phyloP scores from a whole-genome alignment of 371 early-diverging fungal species.

The Batkoa obscura region DNA sequence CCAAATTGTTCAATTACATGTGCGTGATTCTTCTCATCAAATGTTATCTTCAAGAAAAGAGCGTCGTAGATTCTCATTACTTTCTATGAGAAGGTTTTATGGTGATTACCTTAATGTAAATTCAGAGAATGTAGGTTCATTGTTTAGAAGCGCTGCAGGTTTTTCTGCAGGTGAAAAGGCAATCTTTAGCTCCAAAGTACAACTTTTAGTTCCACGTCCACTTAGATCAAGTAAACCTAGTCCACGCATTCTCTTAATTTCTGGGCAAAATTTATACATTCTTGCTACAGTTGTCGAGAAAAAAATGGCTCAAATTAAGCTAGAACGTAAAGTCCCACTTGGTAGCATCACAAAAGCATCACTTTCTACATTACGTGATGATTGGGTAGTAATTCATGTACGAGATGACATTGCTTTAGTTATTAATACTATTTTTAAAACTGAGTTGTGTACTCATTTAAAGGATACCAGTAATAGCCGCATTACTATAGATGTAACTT shows the following conservation, averaged over 20 bases:
- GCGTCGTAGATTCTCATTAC: conserved; percentile 68
- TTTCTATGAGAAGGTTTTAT: conserved; percentile 62
- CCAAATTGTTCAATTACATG: conserved; percentile 69
- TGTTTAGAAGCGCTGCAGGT: conserved; percentile 23
- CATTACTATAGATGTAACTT: conserved; percentile 30
- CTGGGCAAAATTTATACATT: conserved; percentile 33
- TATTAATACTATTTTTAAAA: conserved; percentile 22
- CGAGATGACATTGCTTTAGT: conserved; percentile 72
- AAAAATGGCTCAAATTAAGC: conserved; percentile 25
- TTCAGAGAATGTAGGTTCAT: conserved; percentile 15
- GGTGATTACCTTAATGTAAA: conserved; percentile 83
- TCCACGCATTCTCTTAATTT: conserved; percentile 49
- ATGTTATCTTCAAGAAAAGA: conserved; percentile 81
- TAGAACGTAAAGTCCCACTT: conserved; percentile 28
- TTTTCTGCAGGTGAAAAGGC: conserved; percentile 24
- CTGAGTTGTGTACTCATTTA: conserved; percentile 5
- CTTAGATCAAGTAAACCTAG: conserved; percentile 63
- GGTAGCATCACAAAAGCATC: conserved; percentile 29
- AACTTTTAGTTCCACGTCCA: conserved; percentile 46
- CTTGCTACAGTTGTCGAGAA: conserved; percentile 31
- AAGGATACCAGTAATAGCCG: conserved; percentile 20
- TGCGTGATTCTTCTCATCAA: conserved; percentile 83
- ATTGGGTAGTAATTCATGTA: conserved; percentile 57
- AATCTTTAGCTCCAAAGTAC: conserved; percentile 45
- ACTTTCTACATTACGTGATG: conserved; percentile 53